phyloP scores from a whole-genome alignment of 805 yeast species.

The Saccharomycopsis sp. region DNA sequence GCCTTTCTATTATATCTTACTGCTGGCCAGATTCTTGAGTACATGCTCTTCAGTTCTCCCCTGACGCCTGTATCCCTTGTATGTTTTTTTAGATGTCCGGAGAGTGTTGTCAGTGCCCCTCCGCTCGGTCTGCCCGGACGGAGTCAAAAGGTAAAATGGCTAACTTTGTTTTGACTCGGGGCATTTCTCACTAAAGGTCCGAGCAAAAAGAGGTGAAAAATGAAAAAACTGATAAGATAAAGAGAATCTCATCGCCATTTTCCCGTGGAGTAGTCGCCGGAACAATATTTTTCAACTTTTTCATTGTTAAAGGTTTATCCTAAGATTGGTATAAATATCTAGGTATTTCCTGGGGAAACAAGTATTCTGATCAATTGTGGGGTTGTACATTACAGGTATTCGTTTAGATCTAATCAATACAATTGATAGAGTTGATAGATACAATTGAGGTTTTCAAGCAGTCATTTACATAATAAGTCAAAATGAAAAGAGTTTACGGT shows the following conservation, averaged over 20 bases:
- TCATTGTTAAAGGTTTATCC: not conserved
- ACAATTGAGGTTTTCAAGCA: not conserved
- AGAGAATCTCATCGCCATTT: not conserved
- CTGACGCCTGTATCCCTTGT: no score
- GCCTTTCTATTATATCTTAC: not conserved
- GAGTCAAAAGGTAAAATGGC: not conserved
- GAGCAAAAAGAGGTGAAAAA: not conserved
- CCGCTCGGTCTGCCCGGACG: no score
- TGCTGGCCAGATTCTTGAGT: not conserved
- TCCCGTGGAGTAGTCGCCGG: constrained; percentile 2
- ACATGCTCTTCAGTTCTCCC: no score
- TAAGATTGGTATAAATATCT: not conserved
- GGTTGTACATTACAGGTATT: not conserved
- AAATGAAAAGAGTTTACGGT: constrained; percentile 25
- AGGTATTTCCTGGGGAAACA: not conserved
- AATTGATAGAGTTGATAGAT: not conserved
- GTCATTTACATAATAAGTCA: not conserved
- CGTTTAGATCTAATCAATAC: not conserved
- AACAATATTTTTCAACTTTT: not conserved
- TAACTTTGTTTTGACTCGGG: not conserved
- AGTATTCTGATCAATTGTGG: not conserved
- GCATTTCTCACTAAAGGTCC: not conserved
- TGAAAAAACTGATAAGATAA: not conserved
- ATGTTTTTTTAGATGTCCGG: no score
- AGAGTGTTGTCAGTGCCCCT: no score